These are phyloP conservation scores for Dioszegia crocea DNA, from an alignment of 768 basidiomycete species.

Conservation along the genomic window DNA sequence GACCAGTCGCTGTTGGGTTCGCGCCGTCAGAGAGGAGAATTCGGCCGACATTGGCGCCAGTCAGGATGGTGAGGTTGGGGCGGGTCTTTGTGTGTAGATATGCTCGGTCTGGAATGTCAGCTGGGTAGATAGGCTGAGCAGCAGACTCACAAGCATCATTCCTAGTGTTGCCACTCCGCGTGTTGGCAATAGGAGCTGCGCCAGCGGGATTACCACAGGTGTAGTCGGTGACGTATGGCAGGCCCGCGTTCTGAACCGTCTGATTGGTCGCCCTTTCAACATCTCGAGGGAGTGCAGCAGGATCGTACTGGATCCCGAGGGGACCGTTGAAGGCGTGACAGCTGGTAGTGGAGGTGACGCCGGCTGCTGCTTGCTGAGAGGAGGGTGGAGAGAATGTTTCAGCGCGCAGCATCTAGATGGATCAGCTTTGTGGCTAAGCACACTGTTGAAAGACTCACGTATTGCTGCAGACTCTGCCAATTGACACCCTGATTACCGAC, in stretches of 20 bases:
- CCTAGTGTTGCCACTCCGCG: constrained; percentile 27
- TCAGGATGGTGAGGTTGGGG: constrained; percentile 38
- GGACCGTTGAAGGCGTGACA: constrained; percentile 39
- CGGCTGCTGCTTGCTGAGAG: constrained; percentile 14
- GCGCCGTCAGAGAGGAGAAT: constrained; percentile 25
- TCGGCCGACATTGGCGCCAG: constrained; percentile 33
- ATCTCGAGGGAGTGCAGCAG: constrained; percentile 18
- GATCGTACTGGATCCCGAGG: constrained; percentile 36
- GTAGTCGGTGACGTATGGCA: constrained; percentile 35
- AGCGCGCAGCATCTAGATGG: constrained; percentile 28
- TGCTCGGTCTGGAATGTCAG: constrained; percentile 24
- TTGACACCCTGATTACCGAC: constrained; percentile 39
- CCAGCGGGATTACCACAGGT: constrained; percentile 40
- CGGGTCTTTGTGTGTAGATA: constrained; percentile 30
- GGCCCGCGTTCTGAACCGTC: constrained; percentile 21
- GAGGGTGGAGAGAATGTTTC: constrained; percentile 35
- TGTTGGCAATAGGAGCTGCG: constrained; percentile 35
- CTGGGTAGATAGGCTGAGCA: background rate
- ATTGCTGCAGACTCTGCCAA: constrained; percentile 31
- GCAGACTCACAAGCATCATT: constrained; percentile 34
- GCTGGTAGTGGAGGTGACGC: constrained; percentile 20
- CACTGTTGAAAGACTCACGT: constrained; percentile 12
- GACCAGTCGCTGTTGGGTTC: constrained; percentile 31
- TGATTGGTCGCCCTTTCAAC: constrained; percentile 36
- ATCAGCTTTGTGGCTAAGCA: background rate